Evolutionary conservation across 805 yeast species (phyloP).

Genomic region (Lipomyces sp.): DNA sequence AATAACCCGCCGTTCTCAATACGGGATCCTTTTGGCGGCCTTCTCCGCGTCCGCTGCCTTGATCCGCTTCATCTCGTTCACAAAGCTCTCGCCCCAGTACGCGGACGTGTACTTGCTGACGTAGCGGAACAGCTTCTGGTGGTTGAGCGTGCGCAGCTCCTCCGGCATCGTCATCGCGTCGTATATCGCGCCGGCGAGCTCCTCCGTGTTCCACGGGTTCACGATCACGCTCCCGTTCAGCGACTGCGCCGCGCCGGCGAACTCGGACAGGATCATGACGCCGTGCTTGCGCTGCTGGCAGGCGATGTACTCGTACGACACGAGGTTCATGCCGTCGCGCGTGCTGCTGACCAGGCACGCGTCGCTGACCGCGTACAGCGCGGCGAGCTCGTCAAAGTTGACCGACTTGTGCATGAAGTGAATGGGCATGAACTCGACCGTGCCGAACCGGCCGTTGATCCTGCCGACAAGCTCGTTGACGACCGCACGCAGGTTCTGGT

Average conservation of each 20-base stretch:
- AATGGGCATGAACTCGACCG: constrained; percentile 95
- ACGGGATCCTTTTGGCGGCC: constrained; percentile 1
- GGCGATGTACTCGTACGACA: constrained; percentile 93
- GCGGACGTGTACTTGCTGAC: constrained; percentile 91
- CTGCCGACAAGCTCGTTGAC: constrained; percentile 96
- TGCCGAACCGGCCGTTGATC: constrained; percentile 93
- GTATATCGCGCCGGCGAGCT: constrained; percentile 75
- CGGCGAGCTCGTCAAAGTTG: constrained; percentile 85
- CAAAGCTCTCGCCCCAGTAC: constrained; percentile 96
- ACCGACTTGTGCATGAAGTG: constrained; percentile 93
- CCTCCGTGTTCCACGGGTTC: constrained; percentile 98
- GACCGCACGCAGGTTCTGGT: constrained; percentile 85
- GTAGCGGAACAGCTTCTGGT: constrained; percentile 78
- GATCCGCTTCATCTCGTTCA: constrained; percentile 59
- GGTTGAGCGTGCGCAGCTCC: constrained; percentile 75
- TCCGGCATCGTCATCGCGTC: constrained; percentile 82
- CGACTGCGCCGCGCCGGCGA: constrained; percentile 99
- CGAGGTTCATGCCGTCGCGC: constrained; percentile 98
- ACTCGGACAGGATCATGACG: constrained; percentile 81
- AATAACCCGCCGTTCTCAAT: too few species aligned
- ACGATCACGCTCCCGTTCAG: constrained; percentile 90
- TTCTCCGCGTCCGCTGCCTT: constrained; percentile 17
- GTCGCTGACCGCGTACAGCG: constrained; percentile 80
- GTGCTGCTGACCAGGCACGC: constrained; percentile 92
- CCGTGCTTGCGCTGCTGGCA: constrained; percentile 88